Evolutionary conservation across 768 basidiomycete genomes (phyloP).

Genomic region (Lactarius indigo): DNA sequence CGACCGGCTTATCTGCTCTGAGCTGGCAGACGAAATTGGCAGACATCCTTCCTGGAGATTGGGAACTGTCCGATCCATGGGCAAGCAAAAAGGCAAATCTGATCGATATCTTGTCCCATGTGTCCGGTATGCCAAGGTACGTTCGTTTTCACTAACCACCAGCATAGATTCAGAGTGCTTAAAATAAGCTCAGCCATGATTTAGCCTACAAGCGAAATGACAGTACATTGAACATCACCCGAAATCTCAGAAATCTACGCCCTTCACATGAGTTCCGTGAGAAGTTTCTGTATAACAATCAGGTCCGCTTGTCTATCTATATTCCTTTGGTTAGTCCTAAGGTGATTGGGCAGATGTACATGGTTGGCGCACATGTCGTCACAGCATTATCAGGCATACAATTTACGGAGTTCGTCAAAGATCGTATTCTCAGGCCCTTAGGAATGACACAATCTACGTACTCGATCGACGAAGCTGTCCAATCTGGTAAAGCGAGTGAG

Average conservation of each 20-base stretch:
- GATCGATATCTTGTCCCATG: conserved; percentile 39
- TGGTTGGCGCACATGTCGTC: no score
- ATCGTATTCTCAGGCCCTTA: conserved; percentile 41
- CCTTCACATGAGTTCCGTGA: no score
- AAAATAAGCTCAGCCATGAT: no score
- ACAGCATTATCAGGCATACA: conserved; percentile 18
- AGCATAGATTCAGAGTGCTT: no score
- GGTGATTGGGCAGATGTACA: conserved; percentile 6
- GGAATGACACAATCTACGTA: conserved; percentile 42
- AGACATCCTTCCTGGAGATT: conserved; percentile 25
- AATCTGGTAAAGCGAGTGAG: conserved; percentile 34
- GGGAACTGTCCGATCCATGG: conserved; percentile 41
- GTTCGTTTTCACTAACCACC: neutral
- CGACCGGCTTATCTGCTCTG: no score
- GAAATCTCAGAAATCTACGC: conserved; percentile 8
- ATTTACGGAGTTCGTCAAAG: conserved; percentile 40
- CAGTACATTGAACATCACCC: conserved; percentile 8
- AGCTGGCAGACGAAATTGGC: no score
- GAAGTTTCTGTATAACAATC: no score
- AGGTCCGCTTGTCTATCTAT: no score
- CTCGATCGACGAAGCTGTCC: conserved; percentile 33
- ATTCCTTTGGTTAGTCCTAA: no score
- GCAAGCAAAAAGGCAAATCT: conserved; percentile 37
- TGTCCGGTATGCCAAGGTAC: conserved; percentile 40
- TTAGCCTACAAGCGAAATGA: no score